These are phyloP conservation scores for Ceratobasidium sp. DNA, from an alignment of 1,284 basidiomycete species.

Conservation along the genomic window DNA sequence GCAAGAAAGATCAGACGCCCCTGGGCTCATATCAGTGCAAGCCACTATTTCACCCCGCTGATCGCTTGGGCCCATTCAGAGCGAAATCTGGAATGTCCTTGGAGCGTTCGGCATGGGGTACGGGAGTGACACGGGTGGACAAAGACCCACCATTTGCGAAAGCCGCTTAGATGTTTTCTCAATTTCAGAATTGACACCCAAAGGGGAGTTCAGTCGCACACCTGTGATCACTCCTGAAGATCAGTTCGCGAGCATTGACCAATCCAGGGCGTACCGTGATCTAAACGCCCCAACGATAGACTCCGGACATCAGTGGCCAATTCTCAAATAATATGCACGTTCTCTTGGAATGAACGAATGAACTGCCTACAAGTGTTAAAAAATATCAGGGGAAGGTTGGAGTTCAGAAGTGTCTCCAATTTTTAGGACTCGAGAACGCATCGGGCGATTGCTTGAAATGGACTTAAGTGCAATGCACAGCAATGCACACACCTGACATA, in stretches of 20 bases:
- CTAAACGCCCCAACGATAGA: constrained; percentile 25
- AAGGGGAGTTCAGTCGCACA: not conserved
- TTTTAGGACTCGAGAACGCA: constrained; percentile 25
- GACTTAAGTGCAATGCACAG: constrained; percentile 5
- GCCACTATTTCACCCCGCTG: not conserved
- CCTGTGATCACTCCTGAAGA: constrained; percentile 37
- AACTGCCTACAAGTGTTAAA: not conserved
- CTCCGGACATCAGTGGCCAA: constrained; percentile 31
- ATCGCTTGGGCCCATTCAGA: not conserved
- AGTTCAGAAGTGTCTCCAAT: not conserved
- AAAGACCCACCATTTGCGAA: constrained; percentile 7
- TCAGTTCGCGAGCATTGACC: constrained; percentile 35
- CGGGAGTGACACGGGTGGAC: constrained; percentile 10
- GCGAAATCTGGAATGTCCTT: not conserved
- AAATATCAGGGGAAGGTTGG: not conserved
- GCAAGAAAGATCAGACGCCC: not conserved
- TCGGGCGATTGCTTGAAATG: not conserved
- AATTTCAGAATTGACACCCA: constrained; percentile 15
- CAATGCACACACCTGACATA: too few species aligned
- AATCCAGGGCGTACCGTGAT: constrained; percentile 26
- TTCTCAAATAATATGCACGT: too few species aligned
- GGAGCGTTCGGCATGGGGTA: not conserved
- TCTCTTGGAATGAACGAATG: constrained; percentile 10
- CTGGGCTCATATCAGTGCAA: not conserved
- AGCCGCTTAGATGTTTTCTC: constrained; percentile 23